Percentiles rank a stretch among this genome's conserved stretches.
phyloP scores from a whole-genome alignment of 805 yeast species.

The Hagleromyces aurorensis region DNA sequence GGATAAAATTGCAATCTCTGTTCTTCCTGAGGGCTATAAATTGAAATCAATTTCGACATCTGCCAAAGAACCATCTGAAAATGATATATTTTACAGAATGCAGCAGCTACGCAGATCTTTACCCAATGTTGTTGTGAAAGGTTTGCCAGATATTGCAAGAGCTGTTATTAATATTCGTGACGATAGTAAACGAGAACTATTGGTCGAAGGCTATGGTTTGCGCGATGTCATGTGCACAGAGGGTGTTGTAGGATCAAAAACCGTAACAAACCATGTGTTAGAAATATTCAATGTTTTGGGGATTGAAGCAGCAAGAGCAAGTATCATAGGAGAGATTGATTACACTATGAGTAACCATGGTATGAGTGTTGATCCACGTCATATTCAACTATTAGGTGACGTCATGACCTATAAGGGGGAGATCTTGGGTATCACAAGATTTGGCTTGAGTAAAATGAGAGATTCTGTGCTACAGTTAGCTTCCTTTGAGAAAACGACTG shows the following conservation, averaged over 20 bases:
- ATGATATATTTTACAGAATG: slow-evolving; percentile 73
- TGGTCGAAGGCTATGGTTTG: slow-evolving; percentile 96
- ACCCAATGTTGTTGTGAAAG: slow-evolving; percentile 87
- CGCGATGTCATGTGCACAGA: slow-evolving; percentile 96
- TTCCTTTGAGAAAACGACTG: slow-evolving; percentile 96
- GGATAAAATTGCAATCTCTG: slow-evolving; percentile 59
- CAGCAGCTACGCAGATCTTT: slow-evolving; percentile 80
- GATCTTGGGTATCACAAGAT: slow-evolving; percentile 94
- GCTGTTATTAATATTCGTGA: slow-evolving; percentile 93
- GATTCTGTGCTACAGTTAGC: slow-evolving; percentile 96
- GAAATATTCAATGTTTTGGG: slow-evolving; percentile 89
- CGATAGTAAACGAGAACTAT: slow-evolving; percentile 77
- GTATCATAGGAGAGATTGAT: slow-evolving; percentile 90
- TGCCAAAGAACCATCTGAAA: slow-evolving; percentile 33
- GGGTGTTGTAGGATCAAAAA: slow-evolving; percentile 84
- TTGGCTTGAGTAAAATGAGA: slow-evolving; percentile 97
- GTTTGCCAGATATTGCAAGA: slow-evolving; percentile 82
- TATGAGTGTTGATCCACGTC: slow-evolving; percentile 99
- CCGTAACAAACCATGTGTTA: slow-evolving; percentile 84
- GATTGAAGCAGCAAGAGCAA: slow-evolving; percentile 93
- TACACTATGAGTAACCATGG: slow-evolving; percentile 99
- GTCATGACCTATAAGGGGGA: slow-evolving; percentile 99
- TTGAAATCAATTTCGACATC: slow-evolving; percentile 38
- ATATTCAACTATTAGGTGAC: slow-evolving; percentile 92
- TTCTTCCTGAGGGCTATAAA: slow-evolving; percentile 38